These are phyloP conservation scores for Starmera pachycereana DNA, from an alignment of 805 yeast species.

Conservation along the genomic window DNA sequence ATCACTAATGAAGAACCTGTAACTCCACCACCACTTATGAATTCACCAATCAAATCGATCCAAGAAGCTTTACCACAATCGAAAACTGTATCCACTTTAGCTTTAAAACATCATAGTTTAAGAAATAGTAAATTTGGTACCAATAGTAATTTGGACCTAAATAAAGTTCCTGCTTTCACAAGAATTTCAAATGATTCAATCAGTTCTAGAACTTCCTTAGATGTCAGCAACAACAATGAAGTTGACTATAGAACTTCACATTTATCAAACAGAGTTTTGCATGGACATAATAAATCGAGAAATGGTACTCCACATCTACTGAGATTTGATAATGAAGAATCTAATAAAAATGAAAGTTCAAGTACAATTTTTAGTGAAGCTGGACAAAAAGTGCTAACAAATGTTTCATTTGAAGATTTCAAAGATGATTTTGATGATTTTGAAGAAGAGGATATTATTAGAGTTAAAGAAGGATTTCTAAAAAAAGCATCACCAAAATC, in stretches of 20 bases:
- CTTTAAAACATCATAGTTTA: neutral
- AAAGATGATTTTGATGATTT: constrained; percentile 1
- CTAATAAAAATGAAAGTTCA: neutral
- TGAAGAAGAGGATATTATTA: constrained; percentile 4
- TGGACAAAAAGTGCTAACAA: neutral
- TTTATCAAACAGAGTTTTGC: constrained; percentile 9
- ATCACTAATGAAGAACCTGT: constrained; percentile 9
- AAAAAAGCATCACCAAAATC: no score
- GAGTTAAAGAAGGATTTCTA: neutral
- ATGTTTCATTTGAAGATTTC: neutral
- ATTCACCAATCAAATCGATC: constrained; percentile 18
- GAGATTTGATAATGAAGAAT: no score
- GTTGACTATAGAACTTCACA: constrained; percentile 6
- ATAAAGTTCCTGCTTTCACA: constrained; percentile 13
- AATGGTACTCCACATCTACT: no score
- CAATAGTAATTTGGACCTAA: constrained; percentile 6
- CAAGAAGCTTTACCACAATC: constrained; percentile 4
- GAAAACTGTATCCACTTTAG: neutral
- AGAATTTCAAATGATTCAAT: constrained; percentile 13
- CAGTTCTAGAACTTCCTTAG: neutral
- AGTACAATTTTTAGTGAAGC: constrained; percentile 1
- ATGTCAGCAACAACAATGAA: neutral
- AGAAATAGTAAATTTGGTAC: neutral
- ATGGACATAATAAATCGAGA: no score
- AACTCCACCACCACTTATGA: constrained; percentile 14